Percentiles rank a stretch among this genome's conserved stretches.
These are phyloP conservation scores for Penicillium vulpinum DNA, from an alignment of 2,329 filamentous ascomycete species.

Conservation along the genomic window DNA sequence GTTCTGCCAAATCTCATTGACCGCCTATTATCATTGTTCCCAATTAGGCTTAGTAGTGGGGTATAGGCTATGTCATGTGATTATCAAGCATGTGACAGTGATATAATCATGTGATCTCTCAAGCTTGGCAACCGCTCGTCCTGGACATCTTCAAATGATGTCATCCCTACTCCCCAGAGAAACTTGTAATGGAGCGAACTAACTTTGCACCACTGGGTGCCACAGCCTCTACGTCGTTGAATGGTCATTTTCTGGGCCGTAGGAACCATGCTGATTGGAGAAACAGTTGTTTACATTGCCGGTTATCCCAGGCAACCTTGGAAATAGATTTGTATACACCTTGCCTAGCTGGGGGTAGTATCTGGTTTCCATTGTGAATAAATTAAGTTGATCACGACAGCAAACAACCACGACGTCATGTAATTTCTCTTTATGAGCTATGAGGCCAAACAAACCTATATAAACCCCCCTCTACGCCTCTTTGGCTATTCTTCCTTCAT, in stretches of 20 bases:
- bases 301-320: not conserved
- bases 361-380: slow-evolving; percentile 2
- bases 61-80: not conserved
- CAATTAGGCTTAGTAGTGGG: not conserved
- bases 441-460: slow-evolving; percentile 18
- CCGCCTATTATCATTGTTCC: not conserved
- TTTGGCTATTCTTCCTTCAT: not conserved
- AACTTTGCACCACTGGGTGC: not conserved
- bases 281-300: too few species aligned
- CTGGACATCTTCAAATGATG: not conserved
- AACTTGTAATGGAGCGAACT: not conserved
- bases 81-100: not conserved
- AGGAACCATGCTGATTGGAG: not conserved
- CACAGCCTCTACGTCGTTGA: not conserved
- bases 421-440: not conserved
- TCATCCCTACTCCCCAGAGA: not conserved
- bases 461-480: slow-evolving; percentile 17
- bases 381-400: not conserved
- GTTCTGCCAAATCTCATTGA: not conserved
- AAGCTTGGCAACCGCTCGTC: too few species aligned
- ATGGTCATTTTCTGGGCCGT: not conserved
- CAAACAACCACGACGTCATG: slow-evolving; percentile 26
- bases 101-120: not conserved
- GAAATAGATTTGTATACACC: not conserved
- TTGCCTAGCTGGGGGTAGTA: not conserved